Conservation (phyloP, 2,329 filamentous ascomycete species). For the Neurospora crassa region DNA sequence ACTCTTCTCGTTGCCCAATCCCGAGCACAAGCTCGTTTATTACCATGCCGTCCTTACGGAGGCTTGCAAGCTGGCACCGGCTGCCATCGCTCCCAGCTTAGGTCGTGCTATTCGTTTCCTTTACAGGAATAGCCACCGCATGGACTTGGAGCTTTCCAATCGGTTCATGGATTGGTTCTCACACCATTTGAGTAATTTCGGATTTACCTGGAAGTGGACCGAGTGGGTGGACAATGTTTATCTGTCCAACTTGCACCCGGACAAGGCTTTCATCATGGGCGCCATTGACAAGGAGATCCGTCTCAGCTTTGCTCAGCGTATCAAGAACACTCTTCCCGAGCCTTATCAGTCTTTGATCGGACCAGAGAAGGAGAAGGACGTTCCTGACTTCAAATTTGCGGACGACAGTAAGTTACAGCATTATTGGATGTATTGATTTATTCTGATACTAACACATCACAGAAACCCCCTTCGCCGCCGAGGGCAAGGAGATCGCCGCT, state of each 20-base stretch:
- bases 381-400: constrained; percentile 89
- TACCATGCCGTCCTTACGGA: constrained; percentile 94
- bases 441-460: constrained; percentile 1
- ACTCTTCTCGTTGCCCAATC: constrained; percentile 73
- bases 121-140: constrained; percentile 69
- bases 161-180: constrained; percentile 97
- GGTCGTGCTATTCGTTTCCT: constrained; percentile 87
- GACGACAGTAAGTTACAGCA: constrained; percentile 51
- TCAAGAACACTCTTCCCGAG: constrained; percentile 84
- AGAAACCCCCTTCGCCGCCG: constrained; percentile 72
- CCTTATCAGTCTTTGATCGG: constrained; percentile 77
- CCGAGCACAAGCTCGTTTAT: constrained; percentile 92
- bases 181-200: constrained; percentile 96
- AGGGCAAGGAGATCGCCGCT: constrained; percentile 73
- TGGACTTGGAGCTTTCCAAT: constrained; percentile 80
- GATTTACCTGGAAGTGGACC: constrained; percentile 98
- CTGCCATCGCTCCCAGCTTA: constrained; percentile 89
- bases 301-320: constrained; percentile 89
- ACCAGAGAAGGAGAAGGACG: constrained; percentile 85
- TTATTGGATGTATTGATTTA: background rate
- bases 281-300: constrained; percentile 95
- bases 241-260: constrained; percentile 67
- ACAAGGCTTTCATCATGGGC: constrained; percentile 87
- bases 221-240: constrained; percentile 89
- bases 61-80: constrained; percentile 89